phyloP scores from a whole-genome alignment of 331 rosid species.

The Dryas integrifolia region DNA sequence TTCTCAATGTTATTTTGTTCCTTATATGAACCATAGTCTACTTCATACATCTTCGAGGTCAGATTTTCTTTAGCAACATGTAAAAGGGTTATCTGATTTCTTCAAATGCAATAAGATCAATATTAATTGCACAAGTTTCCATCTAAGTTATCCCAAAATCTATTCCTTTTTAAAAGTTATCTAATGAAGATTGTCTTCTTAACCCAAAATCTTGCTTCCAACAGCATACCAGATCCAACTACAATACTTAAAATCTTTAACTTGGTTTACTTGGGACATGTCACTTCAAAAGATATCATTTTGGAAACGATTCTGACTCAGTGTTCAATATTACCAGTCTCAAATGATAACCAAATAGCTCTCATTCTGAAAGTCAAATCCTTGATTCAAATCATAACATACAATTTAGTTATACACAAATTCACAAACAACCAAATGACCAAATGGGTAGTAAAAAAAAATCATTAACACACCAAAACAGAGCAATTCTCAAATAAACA shows the following conservation, averaged over 20 bases:
- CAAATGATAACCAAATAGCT: background rate
- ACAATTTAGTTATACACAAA: background rate
- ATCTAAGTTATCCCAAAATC: background rate
- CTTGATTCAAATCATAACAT: background rate
- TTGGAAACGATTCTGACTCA: background rate
- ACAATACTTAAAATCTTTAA: background rate
- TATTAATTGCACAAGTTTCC: background rate
- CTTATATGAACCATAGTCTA: background rate
- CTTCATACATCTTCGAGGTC: background rate
- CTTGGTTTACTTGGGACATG: conserved; percentile 1
- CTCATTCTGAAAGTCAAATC: background rate
- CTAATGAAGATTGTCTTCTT: background rate
- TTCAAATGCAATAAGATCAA: background rate
- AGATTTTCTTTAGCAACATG: background rate
- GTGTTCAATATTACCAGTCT: background rate
- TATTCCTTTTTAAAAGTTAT: background rate
- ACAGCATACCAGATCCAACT: background rate
- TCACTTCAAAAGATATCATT: background rate
- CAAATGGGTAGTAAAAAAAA: conserved; percentile 8
- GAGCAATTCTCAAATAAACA: background rate
- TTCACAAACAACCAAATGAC: conserved; percentile 6
- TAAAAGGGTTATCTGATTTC: background rate
- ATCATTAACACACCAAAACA: background rate
- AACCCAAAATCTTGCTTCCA: background rate
- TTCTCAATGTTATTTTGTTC: background rate